Evolutionary conservation across 257 asterid genomes (phyloP).

Genomic region (Solanum lycopersicoides): DNA sequence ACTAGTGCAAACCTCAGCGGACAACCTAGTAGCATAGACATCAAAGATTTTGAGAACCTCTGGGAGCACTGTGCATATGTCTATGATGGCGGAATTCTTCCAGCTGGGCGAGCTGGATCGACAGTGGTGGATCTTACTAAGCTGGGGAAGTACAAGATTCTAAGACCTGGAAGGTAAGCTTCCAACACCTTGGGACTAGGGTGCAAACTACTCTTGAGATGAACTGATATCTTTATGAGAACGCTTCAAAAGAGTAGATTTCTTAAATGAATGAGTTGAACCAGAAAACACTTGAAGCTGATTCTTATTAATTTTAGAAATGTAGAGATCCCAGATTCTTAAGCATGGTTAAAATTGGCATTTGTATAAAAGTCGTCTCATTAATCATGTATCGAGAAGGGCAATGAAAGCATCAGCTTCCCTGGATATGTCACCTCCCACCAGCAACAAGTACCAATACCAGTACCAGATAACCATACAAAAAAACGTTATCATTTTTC

Average conservation of each 20-base stretch:
- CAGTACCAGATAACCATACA: background rate
- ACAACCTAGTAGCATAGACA: constrained; percentile 69
- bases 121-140: constrained; percentile 73
- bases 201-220: background rate
- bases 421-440: constrained; percentile 33
- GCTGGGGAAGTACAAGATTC: constrained; percentile 62
- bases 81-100: constrained; percentile 76
- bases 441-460: background rate
- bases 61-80: constrained; percentile 69
- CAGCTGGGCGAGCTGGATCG: constrained; percentile 85
- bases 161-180: constrained; percentile 77
- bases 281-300: background rate
- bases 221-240: background rate
- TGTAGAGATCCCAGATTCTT: background rate
- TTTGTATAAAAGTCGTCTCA: background rate
- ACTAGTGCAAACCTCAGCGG: constrained; percentile 93
- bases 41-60: constrained; percentile 65
- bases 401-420: constrained; percentile 88
- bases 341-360: background rate
- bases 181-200: background rate
- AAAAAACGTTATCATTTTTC: no score
- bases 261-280: background rate
- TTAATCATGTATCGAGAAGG: constrained; percentile 40
- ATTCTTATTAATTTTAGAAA: background rate
- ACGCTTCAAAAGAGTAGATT: background rate